Evolutionary conservation across 1,139 yeast species (phyloP).

Genomic region (Blastobotrys petasosporus): DNA sequence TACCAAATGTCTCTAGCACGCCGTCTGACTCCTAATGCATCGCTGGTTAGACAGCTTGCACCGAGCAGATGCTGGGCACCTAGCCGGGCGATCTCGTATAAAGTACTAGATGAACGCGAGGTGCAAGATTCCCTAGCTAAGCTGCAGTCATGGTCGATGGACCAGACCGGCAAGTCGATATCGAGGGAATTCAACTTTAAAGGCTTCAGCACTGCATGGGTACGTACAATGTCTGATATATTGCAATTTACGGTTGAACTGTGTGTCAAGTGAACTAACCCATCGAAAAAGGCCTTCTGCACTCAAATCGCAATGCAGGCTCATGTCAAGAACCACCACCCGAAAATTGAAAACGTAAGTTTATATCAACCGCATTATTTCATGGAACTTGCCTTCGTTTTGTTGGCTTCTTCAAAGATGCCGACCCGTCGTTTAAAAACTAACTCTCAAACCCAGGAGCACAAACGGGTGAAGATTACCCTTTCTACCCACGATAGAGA

Average conservation of each 20-base stretch:
- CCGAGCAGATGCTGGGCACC: too few relatives aligned
- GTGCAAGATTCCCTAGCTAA: too few relatives aligned
- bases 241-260: too few relatives aligned
- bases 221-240: conserved; percentile 11
- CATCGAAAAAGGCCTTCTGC: conserved; percentile 53
- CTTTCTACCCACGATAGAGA: conserved; percentile 66
- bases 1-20: too few relatives aligned
- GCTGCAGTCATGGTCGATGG: conserved; percentile 2
- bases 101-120: too few relatives aligned
- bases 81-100: too few relatives aligned
- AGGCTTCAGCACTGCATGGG: conserved; percentile 25
- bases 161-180: conserved; percentile 5
- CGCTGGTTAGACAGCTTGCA: too few relatives aligned
- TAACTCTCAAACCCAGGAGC: conserved; percentile 32
- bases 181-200: conserved; percentile 13
- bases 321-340: conserved; percentile 65
- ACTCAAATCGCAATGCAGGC: conserved; percentile 57
- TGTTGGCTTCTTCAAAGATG: too few relatives aligned
- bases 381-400: too few relatives aligned
- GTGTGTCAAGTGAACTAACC: too few relatives aligned
- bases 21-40: too few relatives aligned
- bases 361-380: neutral
- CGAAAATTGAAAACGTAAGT: conserved; percentile 33
- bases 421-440: neutral
- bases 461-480: conserved; percentile 52